Conservation (phyloP, 768 basidiomycete genomes). For the Trichaptum fuscoviolaceum region DNA sequence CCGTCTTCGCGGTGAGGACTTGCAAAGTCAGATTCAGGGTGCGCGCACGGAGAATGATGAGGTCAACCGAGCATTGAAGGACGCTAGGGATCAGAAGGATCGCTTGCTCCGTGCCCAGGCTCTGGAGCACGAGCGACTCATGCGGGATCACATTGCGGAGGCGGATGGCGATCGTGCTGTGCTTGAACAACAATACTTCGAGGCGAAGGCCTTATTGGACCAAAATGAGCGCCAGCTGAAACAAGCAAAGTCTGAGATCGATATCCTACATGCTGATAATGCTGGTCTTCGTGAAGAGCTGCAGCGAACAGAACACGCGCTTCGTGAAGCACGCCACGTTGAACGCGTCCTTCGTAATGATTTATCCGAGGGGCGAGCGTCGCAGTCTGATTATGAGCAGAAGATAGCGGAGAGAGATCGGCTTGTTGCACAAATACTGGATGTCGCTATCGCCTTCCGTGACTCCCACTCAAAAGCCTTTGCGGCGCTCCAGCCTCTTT, state of each 20-base stretch:
- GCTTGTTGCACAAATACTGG: conserved; percentile 75
- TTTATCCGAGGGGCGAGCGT: conserved; percentile 60
- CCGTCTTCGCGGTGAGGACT: conserved; percentile 63
- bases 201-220: conserved; percentile 60
- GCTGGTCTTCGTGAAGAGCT: conserved; percentile 69
- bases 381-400: conserved; percentile 63
- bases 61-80: conserved; percentile 59
- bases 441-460: conserved; percentile 74
- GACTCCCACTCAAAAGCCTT: conserved; percentile 72
- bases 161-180: conserved; percentile 93
- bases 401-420: conserved; percentile 59
- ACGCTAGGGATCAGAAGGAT: conserved; percentile 76
- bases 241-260: conserved; percentile 53
- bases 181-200: conserved; percentile 80
- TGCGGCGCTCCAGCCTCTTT: conserved; percentile 53
- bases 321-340: conserved; percentile 58
- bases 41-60: conserved; percentile 70
- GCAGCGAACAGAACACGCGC: conserved; percentile 62
- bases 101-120: conserved; percentile 67
- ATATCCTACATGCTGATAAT: conserved; percentile 64
- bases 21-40: conserved; percentile 69
- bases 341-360: conserved; percentile 73
- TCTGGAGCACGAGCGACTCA: conserved; percentile 51
- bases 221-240: conserved; percentile 57
- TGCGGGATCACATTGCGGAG: conserved; percentile 88